Evolutionary conservation across 495 filamentous ascomycete genomes (phyloP).

Genomic region (Neurospora sp.): DNA sequence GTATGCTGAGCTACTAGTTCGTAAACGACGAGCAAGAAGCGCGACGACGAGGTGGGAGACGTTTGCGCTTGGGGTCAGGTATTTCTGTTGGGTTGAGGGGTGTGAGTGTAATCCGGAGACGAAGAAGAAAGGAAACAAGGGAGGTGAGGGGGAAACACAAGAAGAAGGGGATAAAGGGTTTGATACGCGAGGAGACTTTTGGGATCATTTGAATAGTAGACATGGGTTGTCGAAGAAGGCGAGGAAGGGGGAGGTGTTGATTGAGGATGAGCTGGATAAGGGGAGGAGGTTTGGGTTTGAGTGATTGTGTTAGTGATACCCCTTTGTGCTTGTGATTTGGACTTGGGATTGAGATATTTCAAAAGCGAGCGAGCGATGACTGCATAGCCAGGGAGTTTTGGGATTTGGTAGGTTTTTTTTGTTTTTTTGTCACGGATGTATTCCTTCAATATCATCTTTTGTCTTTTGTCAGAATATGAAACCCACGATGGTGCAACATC

Average conservation of each 20-base stretch:
- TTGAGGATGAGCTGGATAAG: slow-evolving; percentile 18
- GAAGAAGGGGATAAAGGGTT: not conserved
- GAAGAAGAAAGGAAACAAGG: too few species aligned
- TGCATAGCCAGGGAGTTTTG: not conserved
- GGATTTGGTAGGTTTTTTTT: not conserved
- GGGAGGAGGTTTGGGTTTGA: slow-evolving; percentile 18
- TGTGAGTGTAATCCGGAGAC: slow-evolving; percentile 2
- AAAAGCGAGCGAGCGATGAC: not conserved
- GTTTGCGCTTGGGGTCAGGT: slow-evolving; percentile 22
- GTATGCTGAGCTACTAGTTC: slow-evolving; percentile 16
- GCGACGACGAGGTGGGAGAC: slow-evolving; percentile 22
- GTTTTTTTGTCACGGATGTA: not conserved
- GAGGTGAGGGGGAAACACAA: not conserved
- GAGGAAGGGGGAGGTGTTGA: slow-evolving; percentile 8
- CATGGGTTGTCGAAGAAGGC: slow-evolving; percentile 11
- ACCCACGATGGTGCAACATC: not conserved
- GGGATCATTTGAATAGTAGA: slow-evolving; percentile 17
- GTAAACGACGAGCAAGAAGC: not conserved
- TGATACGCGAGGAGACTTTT: slow-evolving; percentile 16
- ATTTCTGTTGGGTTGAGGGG: slow-evolving; percentile 16
- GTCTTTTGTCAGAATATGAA: not conserved
- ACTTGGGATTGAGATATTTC: not conserved
- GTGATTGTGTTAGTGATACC: not conserved
- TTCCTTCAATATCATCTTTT: not conserved
- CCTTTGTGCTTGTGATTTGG: not conserved